Conservation (phyloP, 2,329 filamentous ascomycete species). For the Colletotrichum musae region DNA sequence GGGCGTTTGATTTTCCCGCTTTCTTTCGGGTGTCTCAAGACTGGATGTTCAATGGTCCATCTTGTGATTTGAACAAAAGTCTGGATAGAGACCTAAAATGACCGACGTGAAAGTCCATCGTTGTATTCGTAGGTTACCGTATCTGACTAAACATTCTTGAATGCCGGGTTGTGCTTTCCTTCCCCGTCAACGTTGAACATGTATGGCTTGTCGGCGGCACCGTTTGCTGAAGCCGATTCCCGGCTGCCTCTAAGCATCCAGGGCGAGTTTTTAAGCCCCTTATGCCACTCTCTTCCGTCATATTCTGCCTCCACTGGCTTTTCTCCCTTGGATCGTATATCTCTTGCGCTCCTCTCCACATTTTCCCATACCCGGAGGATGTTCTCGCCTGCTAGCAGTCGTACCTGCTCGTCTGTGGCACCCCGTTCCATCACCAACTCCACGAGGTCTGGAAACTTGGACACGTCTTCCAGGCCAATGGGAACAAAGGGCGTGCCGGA, state of each 20-base stretch:
- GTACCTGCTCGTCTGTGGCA: constrained; percentile 48
- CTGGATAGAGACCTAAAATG: too few species aligned
- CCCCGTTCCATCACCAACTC: constrained; percentile 49
- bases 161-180: constrained; percentile 29
- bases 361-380: constrained; percentile 48
- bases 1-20: too few species aligned
- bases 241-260: constrained; percentile 41
- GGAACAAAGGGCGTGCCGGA: constrained; percentile 50
- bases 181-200: constrained; percentile 38
- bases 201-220: constrained; percentile 20
- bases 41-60: too few species aligned
- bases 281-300: constrained; percentile 47
- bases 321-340: constrained; percentile 45
- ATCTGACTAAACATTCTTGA: constrained; percentile 26
- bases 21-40: too few species aligned
- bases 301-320: constrained; percentile 50
- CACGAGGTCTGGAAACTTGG: constrained; percentile 52
- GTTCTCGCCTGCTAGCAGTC: constrained; percentile 48
- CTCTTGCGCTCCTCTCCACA: constrained; percentile 46
- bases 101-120: too few species aligned
- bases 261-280: constrained; percentile 9
- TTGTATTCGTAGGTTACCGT: too few species aligned
- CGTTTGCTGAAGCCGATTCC: constrained; percentile 36
- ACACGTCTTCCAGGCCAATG: constrained; percentile 49
- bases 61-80: background rate